phyloP scores from a whole-genome alignment of 2,329 filamentous ascomycete species.

The Aureobasidium uvarum region DNA sequence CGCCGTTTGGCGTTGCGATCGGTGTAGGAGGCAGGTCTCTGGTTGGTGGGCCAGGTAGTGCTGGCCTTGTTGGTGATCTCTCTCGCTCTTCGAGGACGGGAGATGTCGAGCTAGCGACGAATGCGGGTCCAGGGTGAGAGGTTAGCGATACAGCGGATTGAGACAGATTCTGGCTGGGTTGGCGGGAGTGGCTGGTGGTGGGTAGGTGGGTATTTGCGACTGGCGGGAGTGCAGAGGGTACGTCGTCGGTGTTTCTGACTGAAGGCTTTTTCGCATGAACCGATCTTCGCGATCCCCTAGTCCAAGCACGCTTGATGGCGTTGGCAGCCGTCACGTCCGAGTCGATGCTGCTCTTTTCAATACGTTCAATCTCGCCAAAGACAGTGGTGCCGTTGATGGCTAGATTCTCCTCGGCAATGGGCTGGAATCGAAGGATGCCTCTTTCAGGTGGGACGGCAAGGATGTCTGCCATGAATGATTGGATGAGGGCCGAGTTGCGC shows the following conservation, averaged over 20 bases:
- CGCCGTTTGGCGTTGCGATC: neutral
- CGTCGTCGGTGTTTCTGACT: conserved; percentile 11
- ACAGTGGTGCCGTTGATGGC: conserved; percentile 70
- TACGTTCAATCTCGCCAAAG: conserved; percentile 63
- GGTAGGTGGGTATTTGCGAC: conserved; percentile 18
- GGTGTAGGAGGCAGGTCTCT: conserved; percentile 3
- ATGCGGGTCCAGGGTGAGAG: conserved; percentile 11
- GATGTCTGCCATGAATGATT: conserved; percentile 69
- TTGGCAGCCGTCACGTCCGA: conserved; percentile 36
- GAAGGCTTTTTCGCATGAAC: conserved; percentile 30
- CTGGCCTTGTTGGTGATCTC: neutral
- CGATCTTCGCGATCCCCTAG: conserved; percentile 34
- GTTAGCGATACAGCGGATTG: conserved; percentile 25
- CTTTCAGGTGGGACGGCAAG: conserved; percentile 64
- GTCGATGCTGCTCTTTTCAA: conserved; percentile 49
- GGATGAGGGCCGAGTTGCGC: conserved; percentile 73
- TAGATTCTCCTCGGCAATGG: conserved; percentile 68
- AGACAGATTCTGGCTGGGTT: conserved; percentile 14
- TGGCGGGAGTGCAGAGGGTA: conserved; percentile 5
- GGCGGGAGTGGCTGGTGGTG: conserved; percentile 20
- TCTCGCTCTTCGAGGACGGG: conserved; percentile 6
- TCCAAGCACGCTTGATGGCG: conserved; percentile 44
- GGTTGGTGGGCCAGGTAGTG: no score
- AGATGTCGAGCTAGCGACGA: conserved; percentile 1
- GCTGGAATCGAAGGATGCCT: conserved; percentile 70